phyloP scores from a whole-genome alignment of 2,329 filamentous ascomycete genomes.

The Colletotrichum nymphaeae region DNA sequence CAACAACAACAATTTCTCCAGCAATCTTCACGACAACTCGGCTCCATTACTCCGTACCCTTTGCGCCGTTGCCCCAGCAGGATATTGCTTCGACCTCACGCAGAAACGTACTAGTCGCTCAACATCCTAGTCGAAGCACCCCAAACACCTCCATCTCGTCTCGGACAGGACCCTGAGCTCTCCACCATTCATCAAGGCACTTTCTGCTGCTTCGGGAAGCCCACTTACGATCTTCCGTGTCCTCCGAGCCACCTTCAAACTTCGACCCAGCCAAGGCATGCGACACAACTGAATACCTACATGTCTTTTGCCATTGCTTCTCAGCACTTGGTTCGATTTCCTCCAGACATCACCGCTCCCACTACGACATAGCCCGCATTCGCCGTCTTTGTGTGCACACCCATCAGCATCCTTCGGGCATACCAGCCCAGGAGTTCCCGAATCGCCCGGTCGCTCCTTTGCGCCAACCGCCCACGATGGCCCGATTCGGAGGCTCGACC shows the following conservation, averaged over 20 bases:
- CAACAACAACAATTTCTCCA: neutral
- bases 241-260: constrained; percentile 12
- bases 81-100: neutral
- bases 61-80: neutral
- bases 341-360: neutral
- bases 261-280: constrained; percentile 5
- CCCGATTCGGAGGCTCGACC: neutral
- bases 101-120: constrained; percentile 11
- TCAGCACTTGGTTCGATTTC: constrained; percentile 6
- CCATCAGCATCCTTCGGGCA: constrained; percentile 10
- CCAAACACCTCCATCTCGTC: constrained; percentile 29
- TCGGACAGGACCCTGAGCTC: constrained; percentile 27
- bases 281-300: neutral
- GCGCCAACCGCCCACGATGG: constrained; percentile 21
- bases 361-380: neutral
- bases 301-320: constrained; percentile 10
- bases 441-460: neutral
- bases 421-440: constrained; percentile 1
- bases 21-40: neutral
- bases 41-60: neutral
- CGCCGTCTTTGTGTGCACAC: neutral
- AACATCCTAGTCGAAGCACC: constrained; percentile 4
- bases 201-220: constrained; percentile 21
- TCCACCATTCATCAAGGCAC: constrained; percentile 15
- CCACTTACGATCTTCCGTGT: constrained; percentile 21